Base-by-base conservation (phyloP, 2,329 filamentous ascomycete genomes). In the Nemania bipapillata region DNA sequence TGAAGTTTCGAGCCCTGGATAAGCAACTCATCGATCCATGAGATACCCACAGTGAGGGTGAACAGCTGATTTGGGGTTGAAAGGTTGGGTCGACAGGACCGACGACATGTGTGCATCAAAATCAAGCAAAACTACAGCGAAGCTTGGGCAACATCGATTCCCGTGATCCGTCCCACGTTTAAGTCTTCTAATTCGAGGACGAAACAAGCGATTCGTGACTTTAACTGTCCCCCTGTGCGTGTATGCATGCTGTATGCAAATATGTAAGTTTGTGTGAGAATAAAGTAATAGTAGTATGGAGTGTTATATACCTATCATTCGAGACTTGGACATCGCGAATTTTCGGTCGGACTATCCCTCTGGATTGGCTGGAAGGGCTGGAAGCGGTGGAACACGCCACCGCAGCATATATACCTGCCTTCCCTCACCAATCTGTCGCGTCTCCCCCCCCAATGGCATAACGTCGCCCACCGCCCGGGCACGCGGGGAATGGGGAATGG, bases 321-420 rank as follows among this genome's bases (percentile, higher is more conserved):
- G n/a, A n/a, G n/a, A n/a, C n/a, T n/a, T n/a, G n/a, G n/a, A 45
- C 67, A 55, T 59, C 42, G 59, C 59, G 59, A 35, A 28, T 60
- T 70, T 70, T 70, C 69, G 69, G 69, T 70, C 69, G 64, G 47
- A 45, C 47, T 58, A 26, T 58, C 45, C 54, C 59, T 37, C 20
- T 50, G 62, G 65, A 70, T 70, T 69, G 69, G 69, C 63, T 55
- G 40, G 54, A 30, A 22, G 30, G 52, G 30, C 40, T 49, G 40
- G 20, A 45, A 45, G 40, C 40, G 22, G 66, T 65, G 66, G 66
- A 50, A 56, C 40, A 65, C 63, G 47, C 35, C 22, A 50, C 40
- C 40, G 49, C 15, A n/a, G n/a, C n/a, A n/a, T n/a, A n/a, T n/a
- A 15, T 42, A 15, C 50, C 4, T 54, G 8, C 50, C 28, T 12